Base-by-base conservation (phyloP, 441 rosid genomes). In the Sinapis alba region DNA sequence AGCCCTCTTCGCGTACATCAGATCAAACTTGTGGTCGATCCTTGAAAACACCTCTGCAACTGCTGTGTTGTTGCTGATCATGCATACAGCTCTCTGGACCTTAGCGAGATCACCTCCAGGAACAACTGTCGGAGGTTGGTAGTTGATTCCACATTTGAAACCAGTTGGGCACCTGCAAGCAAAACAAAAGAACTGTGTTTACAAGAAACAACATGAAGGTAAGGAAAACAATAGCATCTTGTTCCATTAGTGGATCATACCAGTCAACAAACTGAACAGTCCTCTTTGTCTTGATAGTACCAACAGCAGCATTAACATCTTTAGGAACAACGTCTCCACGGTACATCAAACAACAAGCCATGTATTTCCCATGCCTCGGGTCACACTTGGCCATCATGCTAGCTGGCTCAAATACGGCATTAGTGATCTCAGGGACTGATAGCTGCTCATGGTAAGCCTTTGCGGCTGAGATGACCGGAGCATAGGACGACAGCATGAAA, bases 331-430 rank as follows among this genome's bases (percentile, higher is more conserved):
- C 97, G 78, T 93, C 98, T 72, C 97, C 97, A 6, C 97, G 84
- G 84, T 93, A 93, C 98, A 93, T 93, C 82, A 93, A 86, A 79
- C 98, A 93, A 83, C 98, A 93, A 0, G 98, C 98, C 96, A 93
- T 91, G 85, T 93, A 93, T 79, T 93, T 93, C 24, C 95, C 97
- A 64, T 89, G 98, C 84, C 98, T 85, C 6, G 98, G 98, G 72
- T 93, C 98, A 74, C 98, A 93, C 86, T 93, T 93, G 1, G 97
- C 98, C 98, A 93, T 93, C 98, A 93, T 93, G 79, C 95, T 93
- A 62, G 96, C 79, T 21, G 97, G 98, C 86, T 93, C 98, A 82
- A 93, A 93, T 34, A 93, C 98, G 0, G 97, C 91, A 79, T 88
- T 93, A 45, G 98, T 93, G 77, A 93, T 93, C 87, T 93, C 98